phyloP scores from a whole-genome alignment of 768 basidiomycete species.

The Phanerochaete carnosa region DNA sequence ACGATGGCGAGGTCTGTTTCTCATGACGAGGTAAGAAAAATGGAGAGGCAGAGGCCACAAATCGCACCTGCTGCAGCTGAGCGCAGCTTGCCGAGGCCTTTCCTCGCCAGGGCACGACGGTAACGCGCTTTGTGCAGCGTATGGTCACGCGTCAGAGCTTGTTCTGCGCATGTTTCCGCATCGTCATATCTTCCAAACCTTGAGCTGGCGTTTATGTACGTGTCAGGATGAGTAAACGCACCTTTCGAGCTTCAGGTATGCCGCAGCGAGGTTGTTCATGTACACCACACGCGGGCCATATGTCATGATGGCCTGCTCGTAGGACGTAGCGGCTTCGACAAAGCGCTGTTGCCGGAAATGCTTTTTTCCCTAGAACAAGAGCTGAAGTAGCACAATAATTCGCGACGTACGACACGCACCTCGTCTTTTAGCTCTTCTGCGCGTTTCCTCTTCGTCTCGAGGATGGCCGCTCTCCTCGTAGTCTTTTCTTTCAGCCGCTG shows the following conservation, averaged over 20 bases:
- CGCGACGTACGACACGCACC: slow-evolving; percentile 11
- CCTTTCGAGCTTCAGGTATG: slow-evolving; percentile 38
- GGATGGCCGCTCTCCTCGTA: slow-evolving; percentile 17
- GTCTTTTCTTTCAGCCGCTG: slow-evolving; percentile 7
- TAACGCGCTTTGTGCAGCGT: slow-evolving; percentile 33
- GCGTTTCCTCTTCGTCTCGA: slow-evolving; percentile 15
- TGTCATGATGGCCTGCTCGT: slow-evolving; percentile 35
- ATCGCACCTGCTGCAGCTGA: slow-evolving; percentile 23
- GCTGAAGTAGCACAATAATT: neutral
- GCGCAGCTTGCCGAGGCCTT: slow-evolving; percentile 19
- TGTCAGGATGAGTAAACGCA: slow-evolving; percentile 5
- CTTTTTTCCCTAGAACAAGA: slow-evolving; percentile 37
- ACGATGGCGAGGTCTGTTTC: slow-evolving; percentile 27
- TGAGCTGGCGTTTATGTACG: neutral
- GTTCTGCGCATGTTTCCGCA: slow-evolving; percentile 28
- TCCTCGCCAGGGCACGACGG: slow-evolving; percentile 32
- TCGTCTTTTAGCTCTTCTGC: slow-evolving; percentile 30
- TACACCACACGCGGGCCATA: slow-evolving; percentile 37
- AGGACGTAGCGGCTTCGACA: slow-evolving; percentile 36
- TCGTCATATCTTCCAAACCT: slow-evolving; percentile 20
- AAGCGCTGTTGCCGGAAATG: slow-evolving; percentile 37
- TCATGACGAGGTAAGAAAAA: neutral
- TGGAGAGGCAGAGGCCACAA: neutral
- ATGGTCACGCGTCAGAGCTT: slow-evolving; percentile 28
- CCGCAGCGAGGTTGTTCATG: slow-evolving; percentile 39